These are phyloP conservation scores for Teratosphaeria epicoccoides DNA, from an alignment of 2,329 filamentous ascomycete species.

Conservation along the genomic window DNA sequence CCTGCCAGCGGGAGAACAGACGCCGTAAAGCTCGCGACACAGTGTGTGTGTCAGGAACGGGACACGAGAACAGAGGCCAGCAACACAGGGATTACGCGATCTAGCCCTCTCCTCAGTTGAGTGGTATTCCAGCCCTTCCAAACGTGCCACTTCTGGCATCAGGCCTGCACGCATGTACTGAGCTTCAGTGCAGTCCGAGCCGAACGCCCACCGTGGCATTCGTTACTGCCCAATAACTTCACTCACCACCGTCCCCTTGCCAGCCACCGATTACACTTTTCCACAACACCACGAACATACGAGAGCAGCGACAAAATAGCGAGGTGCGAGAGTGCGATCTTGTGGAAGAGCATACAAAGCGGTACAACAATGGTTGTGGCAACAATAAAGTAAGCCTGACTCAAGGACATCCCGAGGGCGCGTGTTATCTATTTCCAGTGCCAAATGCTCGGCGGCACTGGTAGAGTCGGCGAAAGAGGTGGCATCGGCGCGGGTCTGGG, in stretches of 20 bases:
- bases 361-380: conserved; percentile 4
- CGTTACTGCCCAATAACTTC: background rate
- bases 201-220: background rate
- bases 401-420: background rate
- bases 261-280: background rate
- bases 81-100: background rate
- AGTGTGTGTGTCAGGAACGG: background rate
- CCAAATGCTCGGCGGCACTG: background rate
- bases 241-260: background rate
- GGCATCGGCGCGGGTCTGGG: background rate
- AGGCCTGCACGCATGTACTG: background rate
- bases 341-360: background rate
- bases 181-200: background rate
- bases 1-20: background rate
- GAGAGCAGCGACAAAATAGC: background rate
- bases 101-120: background rate
- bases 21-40: background rate
- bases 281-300: background rate
- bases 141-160: background rate
- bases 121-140: background rate
- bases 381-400: conserved; percentile 5
- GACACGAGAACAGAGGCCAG: background rate
- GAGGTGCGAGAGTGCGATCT: background rate
- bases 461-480: background rate
- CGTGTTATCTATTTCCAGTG: background rate